Percentiles rank a stretch among this genome's conserved stretches.
These are phyloP conservation scores for Murraya paniculata DNA, from an alignment of 345 rosid genomes.

Conservation along the genomic window DNA sequence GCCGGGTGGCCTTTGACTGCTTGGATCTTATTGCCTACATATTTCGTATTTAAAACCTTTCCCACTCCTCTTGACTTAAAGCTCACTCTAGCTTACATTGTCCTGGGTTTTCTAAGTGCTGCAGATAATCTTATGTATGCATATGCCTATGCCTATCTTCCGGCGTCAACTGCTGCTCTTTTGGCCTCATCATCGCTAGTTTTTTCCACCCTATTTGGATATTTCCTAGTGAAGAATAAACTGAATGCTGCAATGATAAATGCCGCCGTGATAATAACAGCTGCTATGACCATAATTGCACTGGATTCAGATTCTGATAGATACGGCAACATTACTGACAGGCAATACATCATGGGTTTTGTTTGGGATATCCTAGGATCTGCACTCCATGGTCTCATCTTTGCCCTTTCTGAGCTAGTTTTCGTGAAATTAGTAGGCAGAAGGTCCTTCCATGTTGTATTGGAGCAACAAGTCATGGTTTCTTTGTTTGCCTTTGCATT, in stretches of 20 bases:
- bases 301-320: constrained; percentile 74
- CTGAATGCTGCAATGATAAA: constrained; percentile 63
- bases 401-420: constrained; percentile 77
- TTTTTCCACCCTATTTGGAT: constrained; percentile 69
- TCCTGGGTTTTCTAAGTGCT: constrained; percentile 67
- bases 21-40: constrained; percentile 53
- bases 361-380: constrained; percentile 83
- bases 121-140: constrained; percentile 87
- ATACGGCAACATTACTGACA: constrained; percentile 40
- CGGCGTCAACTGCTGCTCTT: constrained; percentile 86
- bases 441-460: constrained; percentile 76
- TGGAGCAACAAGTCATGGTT: constrained; percentile 88
- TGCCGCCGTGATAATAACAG: constrained; percentile 64
- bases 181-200: constrained; percentile 75
- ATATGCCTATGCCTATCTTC: constrained; percentile 84
- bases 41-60: constrained; percentile 36
- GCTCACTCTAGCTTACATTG: constrained; percentile 53
- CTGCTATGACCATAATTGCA: constrained; percentile 66
- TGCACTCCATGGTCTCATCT: constrained; percentile 80
- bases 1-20: constrained; percentile 84
- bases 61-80: constrained; percentile 57
- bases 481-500: constrained; percentile 61
- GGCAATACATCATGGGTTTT: constrained; percentile 66
- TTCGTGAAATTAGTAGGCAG: constrained; percentile 67
- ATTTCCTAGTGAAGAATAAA: constrained; percentile 63